These are phyloP conservation scores for Monilinia fructigena DNA, from an alignment of 2,329 filamentous ascomycete genomes.

Conservation along the genomic window DNA sequence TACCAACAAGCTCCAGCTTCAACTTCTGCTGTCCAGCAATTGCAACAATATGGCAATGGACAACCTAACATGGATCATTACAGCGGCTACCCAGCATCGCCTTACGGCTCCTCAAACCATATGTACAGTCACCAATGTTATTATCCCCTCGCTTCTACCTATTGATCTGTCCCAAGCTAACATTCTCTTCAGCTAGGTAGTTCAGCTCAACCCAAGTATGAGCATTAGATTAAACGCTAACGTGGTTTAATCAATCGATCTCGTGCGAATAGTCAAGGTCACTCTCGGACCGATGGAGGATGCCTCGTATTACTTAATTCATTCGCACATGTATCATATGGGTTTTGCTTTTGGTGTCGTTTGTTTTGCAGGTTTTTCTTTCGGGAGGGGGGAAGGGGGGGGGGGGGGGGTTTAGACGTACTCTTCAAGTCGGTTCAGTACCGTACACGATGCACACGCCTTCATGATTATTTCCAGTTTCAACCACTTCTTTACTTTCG, in stretches of 20 bases:
- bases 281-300: conserved; percentile 26
- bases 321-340: conserved; percentile 41
- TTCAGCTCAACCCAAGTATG: conserved; percentile 38
- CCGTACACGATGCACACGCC: conserved; percentile 39
- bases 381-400: conserved; percentile 2
- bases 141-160: conserved; percentile 35
- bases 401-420: conserved; percentile 32
- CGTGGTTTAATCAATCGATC: conserved; percentile 21
- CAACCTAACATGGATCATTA: conserved; percentile 42
- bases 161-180: conserved; percentile 31
- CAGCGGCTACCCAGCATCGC: conserved; percentile 57
- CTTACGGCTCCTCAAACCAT: conserved; percentile 51
- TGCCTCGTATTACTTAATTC: conserved; percentile 30
- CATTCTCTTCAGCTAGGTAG: conserved; percentile 35
- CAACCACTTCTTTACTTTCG: conserved; percentile 28
- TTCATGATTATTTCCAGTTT: conserved; percentile 34
- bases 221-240: conserved; percentile 35
- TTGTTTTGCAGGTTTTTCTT: conserved; percentile 27
- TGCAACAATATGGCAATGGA: conserved; percentile 54
- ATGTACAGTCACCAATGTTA: conserved; percentile 59
- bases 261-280: conserved; percentile 26
- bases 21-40: conserved; percentile 50
- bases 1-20: conserved; percentile 45
- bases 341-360: conserved; percentile 38
- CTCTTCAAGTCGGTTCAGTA: conserved; percentile 34